Evolutionary conservation across 1,284 basidiomycete species (phyloP), one percentile per base, ranked within the genome.

Genomic region (Melanopsichium pennsylvanicum): DNA sequence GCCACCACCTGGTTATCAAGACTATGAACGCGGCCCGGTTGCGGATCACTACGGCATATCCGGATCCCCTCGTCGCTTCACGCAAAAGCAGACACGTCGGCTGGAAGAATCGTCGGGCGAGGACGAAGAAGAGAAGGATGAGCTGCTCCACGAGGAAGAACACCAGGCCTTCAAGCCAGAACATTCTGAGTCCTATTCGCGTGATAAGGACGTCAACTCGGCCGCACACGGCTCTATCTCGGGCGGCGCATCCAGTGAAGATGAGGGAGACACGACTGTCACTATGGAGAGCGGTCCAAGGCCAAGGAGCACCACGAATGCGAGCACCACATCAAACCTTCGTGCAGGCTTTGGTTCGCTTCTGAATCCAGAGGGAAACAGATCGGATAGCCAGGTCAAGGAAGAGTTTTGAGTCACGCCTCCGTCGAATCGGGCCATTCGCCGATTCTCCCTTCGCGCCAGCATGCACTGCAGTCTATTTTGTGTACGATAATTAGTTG

Each of bases 101-200:
- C 45, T 64, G 19, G 59, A 55, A 19, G 60, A 60, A 19, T 70
- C 67, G 18, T 59, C 57, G 7, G 56, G 26, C 8, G 67, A 63
- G 9, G 67, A 69, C 22, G 54, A 60, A 32, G 67, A 70, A 12
- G 52, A 55, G n/a, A n/a, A n/a, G 32, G 60, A 69, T n/a, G 66
- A 59, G 31, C 39, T 59, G 38, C 51, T 37, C 27, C 37, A 66
- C 27, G 56, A 55, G 18, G 45, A 59, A 19, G 56, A 56, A 13
- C 31, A 26, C 10, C 41, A 12, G 44, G 41, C 18, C n/a, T n/a
- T n/a, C n/a, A n/a, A n/a, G n/a, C n/a, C n/a, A n/a, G n/a, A n/a
- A n/a, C n/a, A n/a, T n/a, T n/a, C n/a, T n/a, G n/a, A n/a, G n/a
- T n/a, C n/a, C n/a, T n/a, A n/a, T 36, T 22, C 40, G 35, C 16